phyloP scores from a whole-genome alignment of 805 yeast species.

The Barnettozyma sp. region DNA sequence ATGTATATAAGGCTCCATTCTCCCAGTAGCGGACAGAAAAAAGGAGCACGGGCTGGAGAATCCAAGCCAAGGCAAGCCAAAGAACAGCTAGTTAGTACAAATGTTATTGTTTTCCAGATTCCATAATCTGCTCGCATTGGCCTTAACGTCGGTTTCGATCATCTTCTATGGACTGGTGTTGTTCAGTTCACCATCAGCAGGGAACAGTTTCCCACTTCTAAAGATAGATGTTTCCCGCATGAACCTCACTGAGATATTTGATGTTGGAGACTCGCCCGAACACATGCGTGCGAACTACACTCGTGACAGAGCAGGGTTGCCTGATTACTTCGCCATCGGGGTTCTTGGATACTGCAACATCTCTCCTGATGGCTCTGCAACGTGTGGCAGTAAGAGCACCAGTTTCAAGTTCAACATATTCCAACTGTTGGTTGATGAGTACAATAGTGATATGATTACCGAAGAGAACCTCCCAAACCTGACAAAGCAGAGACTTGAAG shows the following conservation, averaged over 20 bases:
- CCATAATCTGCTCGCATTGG: neutral
- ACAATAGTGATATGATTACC: constrained; percentile 3
- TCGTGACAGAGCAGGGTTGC: constrained; percentile 4
- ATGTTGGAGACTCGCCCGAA: constrained; percentile 2
- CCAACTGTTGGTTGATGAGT: neutral
- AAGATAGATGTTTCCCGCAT: constrained; percentile 2
- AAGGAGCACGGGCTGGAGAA: no score
- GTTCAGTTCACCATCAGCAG: constrained; percentile 1
- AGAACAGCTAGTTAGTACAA: no score
- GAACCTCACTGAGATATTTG: neutral
- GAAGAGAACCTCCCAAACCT: neutral
- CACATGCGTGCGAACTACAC: neutral
- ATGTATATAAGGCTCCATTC: no score
- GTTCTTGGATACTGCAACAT: constrained; percentile 1
- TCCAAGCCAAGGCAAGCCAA: no score
- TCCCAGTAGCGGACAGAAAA: no score
- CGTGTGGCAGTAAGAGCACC: neutral
- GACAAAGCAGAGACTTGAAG: neutral
- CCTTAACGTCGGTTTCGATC: neutral
- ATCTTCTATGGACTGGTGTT: neutral
- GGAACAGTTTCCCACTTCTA: neutral
- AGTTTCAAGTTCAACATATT: constrained; percentile 4
- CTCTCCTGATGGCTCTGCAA: neutral
- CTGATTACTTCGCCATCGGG: constrained; percentile 4
- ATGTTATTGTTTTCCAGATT: no score